Conservation (phyloP, 2,329 filamentous ascomycete genomes). For the Pyrenochaeta sp. region DNA sequence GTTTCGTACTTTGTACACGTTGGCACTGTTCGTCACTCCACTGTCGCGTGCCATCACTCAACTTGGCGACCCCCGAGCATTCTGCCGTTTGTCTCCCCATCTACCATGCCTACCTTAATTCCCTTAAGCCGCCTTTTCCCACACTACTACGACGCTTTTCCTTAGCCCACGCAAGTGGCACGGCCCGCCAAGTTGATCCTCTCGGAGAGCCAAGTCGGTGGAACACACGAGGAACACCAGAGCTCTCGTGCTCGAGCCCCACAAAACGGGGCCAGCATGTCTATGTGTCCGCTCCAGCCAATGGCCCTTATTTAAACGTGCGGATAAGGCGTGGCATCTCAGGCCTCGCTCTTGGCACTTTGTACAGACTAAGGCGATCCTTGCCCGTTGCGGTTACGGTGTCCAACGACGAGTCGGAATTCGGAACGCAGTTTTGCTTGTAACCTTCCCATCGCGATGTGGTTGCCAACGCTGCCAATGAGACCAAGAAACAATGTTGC, state of each 20-base stretch:
- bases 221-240: slow-evolving; percentile 21
- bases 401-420: slow-evolving; percentile 27
- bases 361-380: slow-evolving; percentile 17
- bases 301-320: not conserved
- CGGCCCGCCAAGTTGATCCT: slow-evolving; percentile 13
- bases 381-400: slow-evolving; percentile 4
- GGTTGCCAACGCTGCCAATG: slow-evolving; percentile 29
- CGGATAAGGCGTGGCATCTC: not conserved
- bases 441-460: slow-evolving; percentile 26
- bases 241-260: slow-evolving; percentile 16
- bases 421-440: slow-evolving; percentile 24
- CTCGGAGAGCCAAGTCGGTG: slow-evolving; percentile 13
- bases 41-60: no score
- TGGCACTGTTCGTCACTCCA: no score
- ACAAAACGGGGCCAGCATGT: no score
- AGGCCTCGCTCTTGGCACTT: slow-evolving; percentile 9
- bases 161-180: slow-evolving; percentile 12
- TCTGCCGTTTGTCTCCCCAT: no score
- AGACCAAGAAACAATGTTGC: slow-evolving; percentile 20
- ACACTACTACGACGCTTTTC: not conserved
- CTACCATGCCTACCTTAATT: not conserved
- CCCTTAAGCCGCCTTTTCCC: slow-evolving; percentile 12
- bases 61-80: no score
- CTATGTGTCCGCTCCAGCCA: no score
- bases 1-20: no score